Conservation (phyloP, 225 moss, liverwort and hornwort genomes). For the Neckera pumila region DNA sequence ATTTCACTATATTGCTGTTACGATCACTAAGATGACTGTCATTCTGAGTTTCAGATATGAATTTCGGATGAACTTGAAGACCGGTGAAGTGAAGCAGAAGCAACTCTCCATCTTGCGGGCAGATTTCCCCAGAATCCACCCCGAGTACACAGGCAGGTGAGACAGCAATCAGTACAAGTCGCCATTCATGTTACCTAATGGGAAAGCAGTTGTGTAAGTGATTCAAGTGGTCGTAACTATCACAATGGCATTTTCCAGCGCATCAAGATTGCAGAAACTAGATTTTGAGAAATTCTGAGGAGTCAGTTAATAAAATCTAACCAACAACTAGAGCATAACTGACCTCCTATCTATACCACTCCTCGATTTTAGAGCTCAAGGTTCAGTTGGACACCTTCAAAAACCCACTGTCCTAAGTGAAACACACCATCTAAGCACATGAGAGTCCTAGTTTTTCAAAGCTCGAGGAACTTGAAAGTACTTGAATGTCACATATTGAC, state of each 20-base stretch:
- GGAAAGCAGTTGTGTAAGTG: neutral
- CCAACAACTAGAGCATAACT: neutral
- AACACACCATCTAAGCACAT: neutral
- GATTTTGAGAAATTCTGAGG: neutral
- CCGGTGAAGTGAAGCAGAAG: neutral
- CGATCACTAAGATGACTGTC: neutral
- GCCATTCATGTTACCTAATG: no score
- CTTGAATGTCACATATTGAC: neutral
- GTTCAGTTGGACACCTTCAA: neutral
- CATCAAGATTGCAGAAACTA: neutral
- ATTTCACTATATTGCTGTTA: neutral
- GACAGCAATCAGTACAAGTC: neutral
- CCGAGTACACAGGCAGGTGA: slow-evolving; percentile 53
- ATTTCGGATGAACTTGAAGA: slow-evolving; percentile 17
- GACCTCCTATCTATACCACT: neutral
- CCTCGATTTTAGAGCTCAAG: neutral
- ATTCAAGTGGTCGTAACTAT: neutral
- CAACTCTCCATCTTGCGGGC: neutral
- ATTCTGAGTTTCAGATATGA: neutral
- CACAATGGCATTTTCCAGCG: neutral
- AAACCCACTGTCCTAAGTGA: neutral
- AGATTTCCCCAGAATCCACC: slow-evolving; percentile 61
- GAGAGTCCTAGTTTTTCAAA: neutral
- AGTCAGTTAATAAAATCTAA: no score
- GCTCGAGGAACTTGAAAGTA: neutral